Evolutionary conservation across 768 basidiomycete genomes (phyloP).

Genomic region (Galerina marginata): DNA sequence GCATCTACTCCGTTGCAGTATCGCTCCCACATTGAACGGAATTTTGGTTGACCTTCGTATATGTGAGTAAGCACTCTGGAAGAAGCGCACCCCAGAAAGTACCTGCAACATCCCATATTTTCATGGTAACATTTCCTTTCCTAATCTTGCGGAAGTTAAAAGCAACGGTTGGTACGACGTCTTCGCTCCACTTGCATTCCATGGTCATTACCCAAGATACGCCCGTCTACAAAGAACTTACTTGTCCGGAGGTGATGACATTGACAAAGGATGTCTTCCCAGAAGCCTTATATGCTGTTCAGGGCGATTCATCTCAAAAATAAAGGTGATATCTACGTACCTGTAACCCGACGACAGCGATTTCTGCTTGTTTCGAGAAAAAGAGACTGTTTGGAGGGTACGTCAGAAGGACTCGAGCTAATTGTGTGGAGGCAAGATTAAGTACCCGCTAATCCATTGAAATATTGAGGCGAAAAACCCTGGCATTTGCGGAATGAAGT

Average conservation of each 20-base stretch:
- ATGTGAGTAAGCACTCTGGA: constrained; percentile 13
- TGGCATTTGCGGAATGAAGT: constrained; percentile 33
- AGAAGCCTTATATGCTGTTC: constrained; percentile 63
- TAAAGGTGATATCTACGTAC: constrained; percentile 35
- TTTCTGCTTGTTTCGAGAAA: constrained; percentile 87
- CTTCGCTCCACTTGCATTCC: constrained; percentile 82
- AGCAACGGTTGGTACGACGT: constrained; percentile 94
- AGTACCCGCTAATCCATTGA: constrained; percentile 52
- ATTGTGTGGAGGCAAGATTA: not conserved
- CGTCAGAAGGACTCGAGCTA: not conserved
- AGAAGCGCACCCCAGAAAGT: constrained; percentile 25
- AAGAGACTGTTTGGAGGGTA: constrained; percentile 58
- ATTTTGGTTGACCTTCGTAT: constrained; percentile 81
- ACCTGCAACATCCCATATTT: constrained; percentile 97
- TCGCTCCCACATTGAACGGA: constrained; percentile 94
- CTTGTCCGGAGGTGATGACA: constrained; percentile 87
- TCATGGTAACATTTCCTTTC: constrained; percentile 89
- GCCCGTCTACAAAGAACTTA: constrained; percentile 28
- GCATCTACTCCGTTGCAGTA: constrained; percentile 95
- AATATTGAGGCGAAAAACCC: constrained; percentile 48
- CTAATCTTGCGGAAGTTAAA: constrained; percentile 90
- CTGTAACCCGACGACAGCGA: constrained; percentile 91
- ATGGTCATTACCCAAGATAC: not conserved
- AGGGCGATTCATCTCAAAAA: too few relatives aligned
- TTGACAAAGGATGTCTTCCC: constrained; percentile 96